Evolutionary conservation across 495 filamentous ascomycete species (phyloP), one percentile per base, ranked within the genome.

Genomic region (Aspergillus ellipticus): DNA sequence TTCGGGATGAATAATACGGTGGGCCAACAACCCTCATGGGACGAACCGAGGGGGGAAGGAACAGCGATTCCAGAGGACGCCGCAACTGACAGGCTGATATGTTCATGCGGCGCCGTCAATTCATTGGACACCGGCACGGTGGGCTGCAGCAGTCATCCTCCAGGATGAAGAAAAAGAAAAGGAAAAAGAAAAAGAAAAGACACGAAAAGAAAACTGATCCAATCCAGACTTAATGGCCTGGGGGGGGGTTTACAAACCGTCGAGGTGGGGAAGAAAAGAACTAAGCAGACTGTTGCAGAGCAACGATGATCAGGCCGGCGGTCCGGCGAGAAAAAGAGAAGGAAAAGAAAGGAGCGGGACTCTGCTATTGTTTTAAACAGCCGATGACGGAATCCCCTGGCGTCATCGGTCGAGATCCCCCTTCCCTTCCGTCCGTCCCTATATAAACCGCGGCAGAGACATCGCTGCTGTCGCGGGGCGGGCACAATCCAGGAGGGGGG

Each of bases 41-140:
- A 56, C 41, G 48, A 51, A 56, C 54, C 54, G 49, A 51, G 42
- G 19, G 41, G 39, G 17, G 4, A 41, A 39, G n/a, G 1, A 35
- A 49, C n/a, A 49, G 33, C 0, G 16, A 49, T 8, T 37, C 4
- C 11, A 17, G 22, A 48, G 3, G 13, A 48, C 6, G 22, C 24
- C 24, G 16, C 22, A 48, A 48, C 20, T 48, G 45, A 51, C 31
- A 41, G 37, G 49, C 33, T 11, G 20, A 33, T 35, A 16, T n/a
- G n/a, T 55, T 49, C 33, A 31, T 35, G 24, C 41, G 35, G 52
- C 21, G 55, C 55, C 49, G 42, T 54, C 37, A 53, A 42, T 31
- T 52, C 51, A 61, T 61, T 61, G 58, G 58, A 56, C 54, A 53
- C 54, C 54, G 28, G 21, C 35, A 46, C 21, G 41, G 54, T 56